A percentile compares a stretch with the other conserved stretches of the same genome.
phyloP scores from a whole-genome alignment of 768 basidiomycete genomes.

The Lenzites betulinus region DNA sequence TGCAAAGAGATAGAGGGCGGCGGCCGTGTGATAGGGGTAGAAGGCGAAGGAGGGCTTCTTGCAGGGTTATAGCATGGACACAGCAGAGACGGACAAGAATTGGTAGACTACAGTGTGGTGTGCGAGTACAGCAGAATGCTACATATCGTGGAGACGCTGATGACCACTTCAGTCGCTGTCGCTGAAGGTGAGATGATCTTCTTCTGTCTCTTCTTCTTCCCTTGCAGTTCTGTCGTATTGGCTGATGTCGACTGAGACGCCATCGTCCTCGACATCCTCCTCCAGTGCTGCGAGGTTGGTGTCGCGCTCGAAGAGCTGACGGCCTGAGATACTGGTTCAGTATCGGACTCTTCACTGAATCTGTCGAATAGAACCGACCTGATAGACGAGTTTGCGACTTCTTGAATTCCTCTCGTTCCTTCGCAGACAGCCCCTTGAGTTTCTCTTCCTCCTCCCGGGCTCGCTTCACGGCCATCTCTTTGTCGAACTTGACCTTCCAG shows the following conservation, averaged over 20 bases:
- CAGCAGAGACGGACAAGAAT: slow-evolving; percentile 4
- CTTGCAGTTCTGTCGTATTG: slow-evolving; percentile 75
- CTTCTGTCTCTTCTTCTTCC: slow-evolving; percentile 66
- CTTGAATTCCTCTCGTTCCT: slow-evolving; percentile 86
- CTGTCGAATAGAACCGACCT: slow-evolving; percentile 51
- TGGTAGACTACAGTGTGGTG: slow-evolving; percentile 17
- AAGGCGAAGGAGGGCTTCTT: slow-evolving; percentile 55
- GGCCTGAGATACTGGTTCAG: slow-evolving; percentile 52
- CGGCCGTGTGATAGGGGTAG: slow-evolving; percentile 53
- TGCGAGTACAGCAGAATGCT: slow-evolving; percentile 3
- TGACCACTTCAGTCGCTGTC: slow-evolving; percentile 72
- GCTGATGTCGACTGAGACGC: slow-evolving; percentile 83
- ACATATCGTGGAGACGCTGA: slow-evolving; percentile 3
- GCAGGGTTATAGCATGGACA: slow-evolving; percentile 53
- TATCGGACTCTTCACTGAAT: background rate
- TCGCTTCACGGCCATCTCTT: slow-evolving; percentile 59
- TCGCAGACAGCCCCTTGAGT: slow-evolving; percentile 67
- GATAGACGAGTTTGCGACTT: slow-evolving; percentile 58
- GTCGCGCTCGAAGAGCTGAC: slow-evolving; percentile 90
- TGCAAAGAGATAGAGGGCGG: slow-evolving; percentile 59
- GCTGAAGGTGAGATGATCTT: slow-evolving; percentile 71
- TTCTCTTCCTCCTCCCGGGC: slow-evolving; percentile 77
- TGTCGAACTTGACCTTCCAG: slow-evolving; percentile 83
- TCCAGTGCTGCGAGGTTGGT: slow-evolving; percentile 71
- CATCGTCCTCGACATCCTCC: slow-evolving; percentile 81